phyloP scores from a whole-genome alignment of 148 eudicot species.

The Vaccinium vitisidaea region DNA sequence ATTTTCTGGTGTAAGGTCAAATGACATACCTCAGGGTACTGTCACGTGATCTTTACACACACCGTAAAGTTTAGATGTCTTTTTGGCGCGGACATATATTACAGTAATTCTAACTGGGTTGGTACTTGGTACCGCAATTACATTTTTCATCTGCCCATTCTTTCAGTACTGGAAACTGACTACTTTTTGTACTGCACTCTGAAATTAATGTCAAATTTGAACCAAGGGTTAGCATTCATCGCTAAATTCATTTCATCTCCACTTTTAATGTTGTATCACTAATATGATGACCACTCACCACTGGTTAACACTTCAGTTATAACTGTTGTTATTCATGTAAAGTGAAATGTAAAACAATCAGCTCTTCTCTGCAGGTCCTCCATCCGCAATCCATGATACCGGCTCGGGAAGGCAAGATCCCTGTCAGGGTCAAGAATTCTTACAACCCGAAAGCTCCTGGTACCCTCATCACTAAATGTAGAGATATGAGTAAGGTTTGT shows the following conservation, averaged over 20 bases:
- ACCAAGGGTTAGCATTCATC: not conserved
- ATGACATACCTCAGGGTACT: not conserved
- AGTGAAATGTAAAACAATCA: not conserved
- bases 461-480: slow-evolving; percentile 59
- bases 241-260: not conserved
- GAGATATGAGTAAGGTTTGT: slow-evolving; percentile 83
- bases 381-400: slow-evolving; percentile 97
- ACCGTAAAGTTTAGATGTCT: not conserved
- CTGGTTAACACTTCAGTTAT: not conserved
- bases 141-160: not conserved
- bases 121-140: not conserved
- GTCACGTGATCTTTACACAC: not conserved
- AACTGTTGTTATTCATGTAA: not conserved
- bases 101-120: not conserved
- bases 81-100: not conserved
- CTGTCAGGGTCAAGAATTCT: slow-evolving; percentile 94
- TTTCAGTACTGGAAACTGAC: not conserved
- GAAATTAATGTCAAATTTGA: not conserved
- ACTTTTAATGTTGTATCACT: not conserved
- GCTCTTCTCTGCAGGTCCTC: slow-evolving; percentile 52
- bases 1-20: not conserved
- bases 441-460: slow-evolving; percentile 91
- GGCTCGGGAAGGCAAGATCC: slow-evolving; percentile 78
- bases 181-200: not conserved
- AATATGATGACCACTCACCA: not conserved